Percentiles rank a stretch among this genome's conserved stretches.
Evolutionary conservation across 768 basidiomycete genomes (phyloP).

Genomic region (Kwoniella botswanensis): DNA sequence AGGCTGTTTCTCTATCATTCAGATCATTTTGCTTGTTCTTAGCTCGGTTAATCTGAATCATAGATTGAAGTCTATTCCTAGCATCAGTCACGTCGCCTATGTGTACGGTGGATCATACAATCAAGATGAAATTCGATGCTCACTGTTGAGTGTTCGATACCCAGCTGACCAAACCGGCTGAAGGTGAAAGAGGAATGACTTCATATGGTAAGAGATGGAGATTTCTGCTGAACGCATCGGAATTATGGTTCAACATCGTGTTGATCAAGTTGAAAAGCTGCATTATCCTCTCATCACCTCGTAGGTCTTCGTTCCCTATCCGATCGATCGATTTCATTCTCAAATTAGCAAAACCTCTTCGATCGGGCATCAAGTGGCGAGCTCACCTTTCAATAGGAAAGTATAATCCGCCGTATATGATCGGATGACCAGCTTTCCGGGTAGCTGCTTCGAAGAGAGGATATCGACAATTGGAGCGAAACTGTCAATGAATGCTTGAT

Average conservation of each 20-base stretch:
- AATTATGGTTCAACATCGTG: conserved; percentile 51
- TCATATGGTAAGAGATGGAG: conserved; percentile 52
- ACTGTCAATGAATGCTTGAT: conserved; percentile 54
- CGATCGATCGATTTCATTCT: neutral
- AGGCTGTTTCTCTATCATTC: conserved; percentile 51
- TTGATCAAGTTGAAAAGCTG: conserved; percentile 57
- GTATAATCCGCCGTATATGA: conserved; percentile 42
- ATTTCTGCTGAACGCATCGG: conserved; percentile 53
- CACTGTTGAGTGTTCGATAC: conserved; percentile 55
- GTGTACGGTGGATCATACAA: no score
- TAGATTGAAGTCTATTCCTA: conserved; percentile 41
- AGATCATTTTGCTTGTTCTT: conserved; percentile 42
- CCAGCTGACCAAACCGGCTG: conserved; percentile 53
- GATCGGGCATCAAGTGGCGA: neutral
- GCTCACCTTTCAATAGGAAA: conserved; percentile 55
- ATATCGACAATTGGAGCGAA: conserved; percentile 52
- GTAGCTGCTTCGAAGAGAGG: conserved; percentile 51
- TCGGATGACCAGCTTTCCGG: conserved; percentile 50
- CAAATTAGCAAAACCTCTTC: neutral
- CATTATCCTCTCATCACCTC: conserved; percentile 58
- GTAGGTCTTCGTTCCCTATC: conserved; percentile 49
- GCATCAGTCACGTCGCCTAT: neutral
- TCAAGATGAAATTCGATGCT: conserved; percentile 4
- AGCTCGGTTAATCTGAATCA: conserved; percentile 49
- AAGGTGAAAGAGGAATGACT: conserved; percentile 53